phyloP scores from a whole-genome alignment of 768 basidiomycete species.

The Russula dissimulans region DNA sequence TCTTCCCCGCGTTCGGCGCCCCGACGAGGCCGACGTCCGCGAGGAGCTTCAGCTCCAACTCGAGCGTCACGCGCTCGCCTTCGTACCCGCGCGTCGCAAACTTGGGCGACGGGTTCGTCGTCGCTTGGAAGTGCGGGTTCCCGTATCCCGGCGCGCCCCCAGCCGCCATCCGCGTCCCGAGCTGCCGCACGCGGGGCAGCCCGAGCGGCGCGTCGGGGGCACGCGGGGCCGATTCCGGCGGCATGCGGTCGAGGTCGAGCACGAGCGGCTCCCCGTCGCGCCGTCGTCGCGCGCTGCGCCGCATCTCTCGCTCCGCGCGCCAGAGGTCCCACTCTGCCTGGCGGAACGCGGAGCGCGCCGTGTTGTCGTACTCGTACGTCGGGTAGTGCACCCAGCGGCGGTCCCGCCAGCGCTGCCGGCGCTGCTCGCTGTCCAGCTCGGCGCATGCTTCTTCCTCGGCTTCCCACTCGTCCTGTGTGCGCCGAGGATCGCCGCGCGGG shows the following conservation, averaged over 20 bases:
- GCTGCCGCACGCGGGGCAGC: slow-evolving; percentile 38
- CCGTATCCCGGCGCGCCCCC: slow-evolving; percentile 82
- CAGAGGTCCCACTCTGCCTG: slow-evolving; percentile 58
- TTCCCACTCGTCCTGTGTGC: slow-evolving; percentile 63
- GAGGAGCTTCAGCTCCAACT: slow-evolving; percentile 85
- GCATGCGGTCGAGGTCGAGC: slow-evolving; percentile 52
- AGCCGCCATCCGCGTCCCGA: slow-evolving; percentile 58
- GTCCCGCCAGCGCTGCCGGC: slow-evolving; percentile 51
- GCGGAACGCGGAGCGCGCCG: slow-evolving; percentile 54
- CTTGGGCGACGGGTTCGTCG: slow-evolving; percentile 70
- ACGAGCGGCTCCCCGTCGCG: slow-evolving; percentile 35
- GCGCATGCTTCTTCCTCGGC: slow-evolving; percentile 53
- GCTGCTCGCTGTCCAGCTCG: slow-evolving; percentile 39
- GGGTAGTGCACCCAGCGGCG: slow-evolving; percentile 80
- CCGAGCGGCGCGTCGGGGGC: slow-evolving; percentile 57
- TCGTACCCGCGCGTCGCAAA: slow-evolving; percentile 72
- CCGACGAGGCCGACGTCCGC: slow-evolving; percentile 96
- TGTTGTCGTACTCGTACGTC: slow-evolving; percentile 48
- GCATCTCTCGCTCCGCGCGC: slow-evolving; percentile 51
- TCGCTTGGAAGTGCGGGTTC: slow-evolving; percentile 75
- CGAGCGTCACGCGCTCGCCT: slow-evolving; percentile 72
- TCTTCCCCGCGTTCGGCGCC: slow-evolving; percentile 91
- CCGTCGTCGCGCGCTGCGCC: slow-evolving; percentile 39
- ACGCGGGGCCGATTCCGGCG: slow-evolving; percentile 29
- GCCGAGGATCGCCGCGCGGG: slow-evolving; percentile 51